Conservation (phyloP, 768 basidiomycete species). For the Crucibulum laeve region DNA sequence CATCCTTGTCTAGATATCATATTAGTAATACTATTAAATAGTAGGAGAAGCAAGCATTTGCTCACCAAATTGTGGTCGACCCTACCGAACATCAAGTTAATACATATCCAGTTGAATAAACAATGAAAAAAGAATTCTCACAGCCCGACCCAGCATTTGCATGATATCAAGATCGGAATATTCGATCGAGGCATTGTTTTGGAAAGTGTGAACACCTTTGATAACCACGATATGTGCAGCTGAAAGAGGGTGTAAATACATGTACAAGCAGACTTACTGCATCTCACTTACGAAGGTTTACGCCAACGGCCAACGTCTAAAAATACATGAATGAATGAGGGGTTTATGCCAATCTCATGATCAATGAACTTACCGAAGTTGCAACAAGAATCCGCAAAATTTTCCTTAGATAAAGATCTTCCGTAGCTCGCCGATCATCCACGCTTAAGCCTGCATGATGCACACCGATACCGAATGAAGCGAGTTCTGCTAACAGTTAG, state of each 20-base stretch:
- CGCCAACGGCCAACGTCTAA: constrained; percentile 92
- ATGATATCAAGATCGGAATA: constrained; percentile 91
- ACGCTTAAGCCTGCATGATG: constrained; percentile 86
- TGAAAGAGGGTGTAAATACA: constrained; percentile 20
- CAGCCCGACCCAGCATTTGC: constrained; percentile 96
- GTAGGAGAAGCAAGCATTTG: not conserved
- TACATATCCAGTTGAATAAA: not conserved
- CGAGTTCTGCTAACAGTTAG: constrained; percentile 42
- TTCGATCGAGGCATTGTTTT: constrained; percentile 64
- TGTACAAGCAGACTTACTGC: constrained; percentile 2
- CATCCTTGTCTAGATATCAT: constrained; percentile 71
- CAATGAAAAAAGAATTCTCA: constrained; percentile 25
- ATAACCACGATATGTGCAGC: constrained; percentile 93
- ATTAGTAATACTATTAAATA: too few species aligned
- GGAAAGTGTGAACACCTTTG: constrained; percentile 82
- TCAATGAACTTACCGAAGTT: constrained; percentile 62
- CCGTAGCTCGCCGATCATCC: constrained; percentile 70
- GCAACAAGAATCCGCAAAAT: constrained; percentile 66
- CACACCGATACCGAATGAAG: constrained; percentile 73
- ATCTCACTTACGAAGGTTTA: constrained; percentile 76
- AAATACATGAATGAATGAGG: not conserved
- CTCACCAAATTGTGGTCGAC: constrained; percentile 86
- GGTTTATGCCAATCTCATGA: not conserved
- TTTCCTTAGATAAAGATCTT: constrained; percentile 68
- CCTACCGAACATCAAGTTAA: constrained; percentile 35